Evolutionary conservation across 1,139 yeast species (phyloP).

Genomic region (Hyphopichia khmerensis): DNA sequence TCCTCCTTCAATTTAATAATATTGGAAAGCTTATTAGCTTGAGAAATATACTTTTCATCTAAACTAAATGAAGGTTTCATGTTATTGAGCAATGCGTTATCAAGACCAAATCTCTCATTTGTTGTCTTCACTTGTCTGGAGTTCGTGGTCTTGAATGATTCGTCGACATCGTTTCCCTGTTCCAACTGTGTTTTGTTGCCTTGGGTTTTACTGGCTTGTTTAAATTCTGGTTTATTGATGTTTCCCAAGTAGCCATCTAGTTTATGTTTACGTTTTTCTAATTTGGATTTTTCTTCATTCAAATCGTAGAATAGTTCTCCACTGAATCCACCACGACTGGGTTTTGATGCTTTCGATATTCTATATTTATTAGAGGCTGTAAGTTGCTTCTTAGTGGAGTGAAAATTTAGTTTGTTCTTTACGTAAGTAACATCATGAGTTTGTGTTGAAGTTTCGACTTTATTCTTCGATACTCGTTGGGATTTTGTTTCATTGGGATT

Average conservation of each 20-base stretch:
- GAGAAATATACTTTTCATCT: conserved; percentile 28
- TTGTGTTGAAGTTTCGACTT: conserved; percentile 45
- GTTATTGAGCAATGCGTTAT: conserved; percentile 16
- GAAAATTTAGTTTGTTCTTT: conserved; percentile 24
- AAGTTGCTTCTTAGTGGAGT: conserved; percentile 13
- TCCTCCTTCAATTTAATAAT: conserved; percentile 30
- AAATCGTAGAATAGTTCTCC: conserved; percentile 42
- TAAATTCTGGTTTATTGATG: conserved; percentile 29
- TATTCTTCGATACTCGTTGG: conserved; percentile 12
- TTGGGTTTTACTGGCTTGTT: background rate
- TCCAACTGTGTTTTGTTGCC: background rate
- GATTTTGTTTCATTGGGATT: conserved; percentile 43
- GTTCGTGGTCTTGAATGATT: conserved; percentile 13
- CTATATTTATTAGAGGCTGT: conserved; percentile 4
- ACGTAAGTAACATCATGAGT: conserved; percentile 36
- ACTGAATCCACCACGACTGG: conserved; percentile 25
- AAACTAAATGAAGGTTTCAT: conserved; percentile 18
- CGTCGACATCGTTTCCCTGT: conserved; percentile 15
- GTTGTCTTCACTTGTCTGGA: conserved; percentile 12
- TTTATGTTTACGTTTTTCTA: conserved; percentile 12
- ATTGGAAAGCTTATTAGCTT: conserved; percentile 24
- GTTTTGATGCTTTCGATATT: conserved; percentile 16
- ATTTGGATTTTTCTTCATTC: conserved; percentile 4
- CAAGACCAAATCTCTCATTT: conserved; percentile 17
- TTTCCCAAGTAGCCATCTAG: conserved; percentile 33